A percentile compares a stretch with the other conserved stretches of the same genome.
phyloP scores from a whole-genome alignment of 2,329 filamentous ascomycete species.

The Trichoderma polysporum region DNA sequence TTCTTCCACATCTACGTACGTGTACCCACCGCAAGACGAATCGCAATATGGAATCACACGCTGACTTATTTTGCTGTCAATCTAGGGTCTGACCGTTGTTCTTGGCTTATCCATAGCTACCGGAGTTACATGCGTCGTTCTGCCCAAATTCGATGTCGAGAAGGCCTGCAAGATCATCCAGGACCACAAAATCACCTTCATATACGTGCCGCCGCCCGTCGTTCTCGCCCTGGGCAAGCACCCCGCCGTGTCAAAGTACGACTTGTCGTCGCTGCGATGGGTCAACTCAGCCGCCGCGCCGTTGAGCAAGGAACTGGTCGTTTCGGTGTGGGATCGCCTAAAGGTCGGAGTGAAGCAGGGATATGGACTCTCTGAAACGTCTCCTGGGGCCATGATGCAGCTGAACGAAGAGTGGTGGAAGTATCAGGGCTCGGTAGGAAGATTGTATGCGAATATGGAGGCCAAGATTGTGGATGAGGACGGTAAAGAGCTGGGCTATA shows the following conservation, averaged over 20 bases:
- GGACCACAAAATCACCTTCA: conserved; percentile 70
- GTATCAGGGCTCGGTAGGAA: conserved; percentile 75
- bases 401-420: conserved; percentile 73
- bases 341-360: conserved; percentile 85
- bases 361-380: conserved; percentile 86
- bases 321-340: conserved; percentile 71
- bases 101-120: conserved; percentile 44
- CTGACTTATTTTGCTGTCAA: not conserved
- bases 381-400: conserved; percentile 74
- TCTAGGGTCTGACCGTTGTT: conserved; percentile 35
- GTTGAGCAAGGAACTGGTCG: conserved; percentile 75
- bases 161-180: conserved; percentile 76
- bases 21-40: not conserved
- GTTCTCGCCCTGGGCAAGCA: conserved; percentile 78
- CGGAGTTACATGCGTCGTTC: conserved; percentile 70
- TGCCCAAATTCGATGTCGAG: conserved; percentile 75
- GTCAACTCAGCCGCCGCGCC: conserved; percentile 87
- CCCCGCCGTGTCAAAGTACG: conserved; percentile 74
- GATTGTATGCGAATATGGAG: conserved; percentile 73
- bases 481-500: conserved; percentile 55
- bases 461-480: conserved; percentile 75
- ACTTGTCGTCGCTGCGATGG: conserved; percentile 76
- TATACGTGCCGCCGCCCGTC: conserved; percentile 82
- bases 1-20: conserved; percentile 90
- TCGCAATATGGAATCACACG: not conserved